Conservation (phyloP, 305 asterid genomes). For the Vinca major region DNA sequence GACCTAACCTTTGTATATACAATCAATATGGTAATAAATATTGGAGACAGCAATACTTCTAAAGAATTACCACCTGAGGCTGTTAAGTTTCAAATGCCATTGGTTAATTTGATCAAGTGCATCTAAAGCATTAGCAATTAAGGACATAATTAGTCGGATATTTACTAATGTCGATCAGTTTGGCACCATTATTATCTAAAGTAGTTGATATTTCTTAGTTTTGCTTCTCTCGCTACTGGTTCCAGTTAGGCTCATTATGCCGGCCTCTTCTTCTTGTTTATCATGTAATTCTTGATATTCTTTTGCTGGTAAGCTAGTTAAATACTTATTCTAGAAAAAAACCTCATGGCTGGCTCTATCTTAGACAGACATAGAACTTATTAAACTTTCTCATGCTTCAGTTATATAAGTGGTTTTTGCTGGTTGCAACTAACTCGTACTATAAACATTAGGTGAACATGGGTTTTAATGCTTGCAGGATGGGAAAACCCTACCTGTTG, state of each 20-base stretch:
- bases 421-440: neutral
- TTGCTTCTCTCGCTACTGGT: neutral
- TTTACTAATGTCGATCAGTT: neutral
- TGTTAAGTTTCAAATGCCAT: neutral
- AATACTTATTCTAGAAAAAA: neutral
- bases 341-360: neutral
- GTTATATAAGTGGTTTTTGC: slow-evolving; percentile 1
- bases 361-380: neutral
- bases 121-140: neutral
- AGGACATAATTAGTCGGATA: neutral
- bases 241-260: neutral
- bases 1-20: too few relatives aligned
- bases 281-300: neutral
- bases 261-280: neutral
- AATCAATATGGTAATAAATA: neutral
- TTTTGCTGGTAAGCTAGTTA: neutral
- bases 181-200: neutral
- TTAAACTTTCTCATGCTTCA: neutral
- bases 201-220: neutral
- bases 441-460: slow-evolving; percentile 2
- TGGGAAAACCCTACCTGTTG: slow-evolving; percentile 85
- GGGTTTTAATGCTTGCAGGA: slow-evolving; percentile 46
- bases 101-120: neutral
- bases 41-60: neutral
- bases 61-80: neutral